A percentile compares a stretch with the other conserved stretches of the same genome.
Conservation (phyloP, 2,329 filamentous ascomycete genomes). For the Mycocentrospora acerina region DNA sequence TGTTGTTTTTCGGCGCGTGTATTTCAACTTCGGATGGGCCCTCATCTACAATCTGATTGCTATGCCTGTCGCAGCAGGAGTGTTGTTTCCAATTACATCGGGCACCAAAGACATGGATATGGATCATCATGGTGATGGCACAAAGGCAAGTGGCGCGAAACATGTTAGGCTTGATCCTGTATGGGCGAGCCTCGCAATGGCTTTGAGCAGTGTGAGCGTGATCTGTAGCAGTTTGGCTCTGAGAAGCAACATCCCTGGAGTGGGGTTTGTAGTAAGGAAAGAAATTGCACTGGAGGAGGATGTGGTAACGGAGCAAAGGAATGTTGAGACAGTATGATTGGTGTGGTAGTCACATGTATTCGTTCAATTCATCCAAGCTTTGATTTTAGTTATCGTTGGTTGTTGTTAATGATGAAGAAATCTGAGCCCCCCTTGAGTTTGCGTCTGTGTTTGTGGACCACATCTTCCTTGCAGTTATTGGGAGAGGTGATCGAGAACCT, state of each 20-base stretch:
- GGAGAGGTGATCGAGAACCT: too few relatives aligned
- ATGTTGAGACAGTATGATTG: too few relatives aligned
- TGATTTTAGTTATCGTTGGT: too few relatives aligned
- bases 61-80: conserved; percentile 79
- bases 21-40: conserved; percentile 85
- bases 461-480: too few relatives aligned
- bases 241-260: conserved; percentile 51
- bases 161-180: conserved; percentile 72
- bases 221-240: conserved; percentile 78
- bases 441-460: too few relatives aligned
- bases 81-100: conserved; percentile 64
- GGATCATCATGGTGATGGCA: too few relatives aligned
- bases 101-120: conserved; percentile 49
- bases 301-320: too few relatives aligned
- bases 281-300: too few relatives aligned
- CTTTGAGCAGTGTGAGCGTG: conserved; percentile 85
- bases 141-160: conserved; percentile 40
- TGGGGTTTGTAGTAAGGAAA: conserved; percentile 45
- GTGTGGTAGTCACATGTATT: too few relatives aligned
- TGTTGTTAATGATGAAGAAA: too few relatives aligned
- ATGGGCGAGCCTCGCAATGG: conserved; percentile 93
- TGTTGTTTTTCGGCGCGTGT: conserved; percentile 74
- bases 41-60: conserved; percentile 77
- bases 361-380: too few relatives aligned
- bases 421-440: too few relatives aligned